Evolutionary conservation across 495 filamentous ascomycete genomes (phyloP).

Genomic region (Penicillium verhagenii): DNA sequence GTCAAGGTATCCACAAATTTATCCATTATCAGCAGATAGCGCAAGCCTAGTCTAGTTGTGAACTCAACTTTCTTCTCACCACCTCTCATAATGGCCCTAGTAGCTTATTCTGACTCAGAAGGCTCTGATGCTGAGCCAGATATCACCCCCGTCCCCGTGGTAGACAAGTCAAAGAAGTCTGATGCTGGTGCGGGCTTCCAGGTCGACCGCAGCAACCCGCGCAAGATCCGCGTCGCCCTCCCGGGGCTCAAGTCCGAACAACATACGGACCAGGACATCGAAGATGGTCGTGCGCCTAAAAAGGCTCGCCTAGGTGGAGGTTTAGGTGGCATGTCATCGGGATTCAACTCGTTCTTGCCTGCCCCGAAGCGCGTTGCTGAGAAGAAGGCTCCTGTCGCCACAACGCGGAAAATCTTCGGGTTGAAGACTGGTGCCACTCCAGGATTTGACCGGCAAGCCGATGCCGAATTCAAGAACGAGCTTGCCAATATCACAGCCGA

Average conservation of each 20-base stretch:
- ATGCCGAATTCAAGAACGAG: constrained; percentile 40
- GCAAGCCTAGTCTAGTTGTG: neutral
- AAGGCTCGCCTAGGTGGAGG: constrained; percentile 55
- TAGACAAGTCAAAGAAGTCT: constrained; percentile 48
- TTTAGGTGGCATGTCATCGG: constrained; percentile 55
- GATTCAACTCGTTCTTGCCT: constrained; percentile 85
- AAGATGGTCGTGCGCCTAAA: constrained; percentile 69
- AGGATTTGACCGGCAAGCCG: constrained; percentile 66
- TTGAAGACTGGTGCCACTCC: constrained; percentile 78
- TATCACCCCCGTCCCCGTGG: constrained; percentile 28
- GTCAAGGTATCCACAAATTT: constrained; percentile 1
- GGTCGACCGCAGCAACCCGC: constrained; percentile 73
- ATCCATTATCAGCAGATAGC: neutral
- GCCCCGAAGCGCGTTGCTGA: constrained; percentile 66
- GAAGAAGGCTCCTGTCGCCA: constrained; percentile 32
- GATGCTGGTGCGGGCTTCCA: constrained; percentile 55
- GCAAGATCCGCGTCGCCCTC: constrained; percentile 79
- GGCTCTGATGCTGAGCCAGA: constrained; percentile 60
- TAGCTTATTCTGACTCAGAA: constrained; percentile 86
- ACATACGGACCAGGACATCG: constrained; percentile 35
- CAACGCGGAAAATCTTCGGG: constrained; percentile 50
- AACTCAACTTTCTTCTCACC: neutral
- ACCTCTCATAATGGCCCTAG: constrained; percentile 60
- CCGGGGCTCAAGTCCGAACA: constrained; percentile 49
- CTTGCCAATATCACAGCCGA: constrained; percentile 11